Percentiles rank a stretch among this genome's conserved stretches.
phyloP scores from a whole-genome alignment of 148 eudicot genomes.

The Rhododendron ferrugineum region DNA sequence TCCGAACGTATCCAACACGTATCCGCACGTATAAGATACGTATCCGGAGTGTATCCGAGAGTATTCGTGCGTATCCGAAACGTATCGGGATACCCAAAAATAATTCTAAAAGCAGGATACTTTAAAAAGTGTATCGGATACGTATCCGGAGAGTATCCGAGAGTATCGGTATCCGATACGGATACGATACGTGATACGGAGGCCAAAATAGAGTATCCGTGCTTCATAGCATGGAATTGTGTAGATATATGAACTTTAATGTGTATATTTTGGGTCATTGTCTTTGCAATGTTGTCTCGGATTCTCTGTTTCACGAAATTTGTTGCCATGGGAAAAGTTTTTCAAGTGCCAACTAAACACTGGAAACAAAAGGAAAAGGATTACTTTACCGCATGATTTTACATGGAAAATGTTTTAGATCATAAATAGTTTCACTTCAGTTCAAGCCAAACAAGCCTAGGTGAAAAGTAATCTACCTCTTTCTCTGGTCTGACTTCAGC shows the following conservation, averaged over 20 bases:
- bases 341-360: background rate
- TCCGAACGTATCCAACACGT: no score
- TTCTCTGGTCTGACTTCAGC: conserved; percentile 9
- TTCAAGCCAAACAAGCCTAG: background rate
- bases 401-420: background rate
- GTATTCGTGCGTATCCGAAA: no score
- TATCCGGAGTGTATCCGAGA: no score
- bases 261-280: background rate
- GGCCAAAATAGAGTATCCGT: no score
- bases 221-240: no score
- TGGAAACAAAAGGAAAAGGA: background rate
- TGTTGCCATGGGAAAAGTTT: background rate
- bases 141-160: no score
- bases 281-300: background rate
- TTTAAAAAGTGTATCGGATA: no score
- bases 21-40: no score
- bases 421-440: background rate
- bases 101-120: no score
- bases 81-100: no score
- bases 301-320: background rate
- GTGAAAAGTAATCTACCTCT: background rate
- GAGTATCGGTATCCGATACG: no score
- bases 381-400: background rate
- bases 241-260: background rate
- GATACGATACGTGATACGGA: no score